Evolutionary conservation across 768 basidiomycete species (phyloP), one percentile per base, ranked within the genome.

Genomic region (Saitozyma podzolica): DNA sequence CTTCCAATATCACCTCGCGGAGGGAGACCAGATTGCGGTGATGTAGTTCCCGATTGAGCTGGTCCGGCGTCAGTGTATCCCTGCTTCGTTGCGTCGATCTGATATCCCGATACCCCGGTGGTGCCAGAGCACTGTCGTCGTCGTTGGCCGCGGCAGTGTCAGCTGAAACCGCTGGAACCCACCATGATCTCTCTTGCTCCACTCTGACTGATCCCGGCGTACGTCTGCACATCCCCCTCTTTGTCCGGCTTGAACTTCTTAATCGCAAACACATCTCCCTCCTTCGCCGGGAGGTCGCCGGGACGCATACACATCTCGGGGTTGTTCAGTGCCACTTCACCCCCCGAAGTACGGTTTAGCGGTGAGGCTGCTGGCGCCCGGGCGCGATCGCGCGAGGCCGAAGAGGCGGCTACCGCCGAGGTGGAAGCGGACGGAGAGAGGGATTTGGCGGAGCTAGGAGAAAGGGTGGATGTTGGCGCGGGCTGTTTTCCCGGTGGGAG

Each of bases 231-330:
- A 75, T 98, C 96, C 19, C 95, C 95, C 81, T 99, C 96, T 80
- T 98, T 98, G 84, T 99, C 96, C 0, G 95, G 96, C 76, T 99
- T 99, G 83, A 98, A 98, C 80, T 98, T 99, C 84, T 99, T 99
- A 82, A 99, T 98, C 7, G 96, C 96, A 69, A 93, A 89, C 52
- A 95, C 84, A 65, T 82, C 83, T 2, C 83, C 86, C 51, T 80
- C 78, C 48, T 88, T 87, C 14, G 78, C 82, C 17, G 74, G 74
- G 3, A 86, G 84, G 11, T 87, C 89, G 51, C 85, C 82, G 73
- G 88, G 89, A 74, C 87, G 85, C 52, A 80, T 81, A 48, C 72
- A 70, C 20, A 75, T 13, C 47, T 75, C 74, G 9, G 74, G 74
- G 56, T 75, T 71, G 66, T 69, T 40, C 64, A 77, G 11, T 9